Base-by-base conservation (phyloP, 176 grass and related monocot species). In the Oryza meridionalis region DNA sequence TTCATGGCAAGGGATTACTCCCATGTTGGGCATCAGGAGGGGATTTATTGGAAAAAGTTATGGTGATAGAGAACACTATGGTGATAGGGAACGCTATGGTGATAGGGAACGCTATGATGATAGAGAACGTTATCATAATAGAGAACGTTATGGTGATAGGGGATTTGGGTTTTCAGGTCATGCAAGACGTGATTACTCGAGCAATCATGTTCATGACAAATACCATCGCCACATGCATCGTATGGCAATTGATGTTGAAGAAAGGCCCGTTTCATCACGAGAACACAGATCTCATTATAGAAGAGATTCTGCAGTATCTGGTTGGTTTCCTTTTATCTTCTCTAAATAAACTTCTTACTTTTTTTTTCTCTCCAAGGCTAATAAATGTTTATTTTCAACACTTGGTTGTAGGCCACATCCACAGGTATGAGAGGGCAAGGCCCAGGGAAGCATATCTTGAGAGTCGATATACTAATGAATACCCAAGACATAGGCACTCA, bases 281-380 rank as follows among this genome's bases (percentile, higher is more conserved):
- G 86, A 82, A 76, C 46, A 83, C 69, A 86, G 79, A 45, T 75
- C 42, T 59, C 83, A 83, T 43, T 83, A 80, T 78, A 75, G 70
- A 83, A 89, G 86, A 50, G 82, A 92, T 79, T 86, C 75, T 86
- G 26, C 79, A 80, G 63, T 35, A 37, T 27, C 84, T 92, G 90
- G 90, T 92, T 71, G 7, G 79, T 82, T 79, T 80, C 46, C 4
- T 50, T 69, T 79, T 42, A 5, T 64, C 25, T 66, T 51, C 26
- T 47, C 21, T 24, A 86, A 85, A 82, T 83, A 53, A 66, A 87
- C 42, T 74, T 89, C 26, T 79, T 83, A 27, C 61, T 79, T 42
- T 73, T 69, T 73, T 63, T 46, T 46, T 6, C 77, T 61, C 46
- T 14, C 45, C n/a, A 22, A 38, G 17, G 7, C 44, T 59, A 79